Evolutionary conservation across 2,329 filamentous ascomycete species (phyloP).

Genomic region (Botryotinia calthae): DNA sequence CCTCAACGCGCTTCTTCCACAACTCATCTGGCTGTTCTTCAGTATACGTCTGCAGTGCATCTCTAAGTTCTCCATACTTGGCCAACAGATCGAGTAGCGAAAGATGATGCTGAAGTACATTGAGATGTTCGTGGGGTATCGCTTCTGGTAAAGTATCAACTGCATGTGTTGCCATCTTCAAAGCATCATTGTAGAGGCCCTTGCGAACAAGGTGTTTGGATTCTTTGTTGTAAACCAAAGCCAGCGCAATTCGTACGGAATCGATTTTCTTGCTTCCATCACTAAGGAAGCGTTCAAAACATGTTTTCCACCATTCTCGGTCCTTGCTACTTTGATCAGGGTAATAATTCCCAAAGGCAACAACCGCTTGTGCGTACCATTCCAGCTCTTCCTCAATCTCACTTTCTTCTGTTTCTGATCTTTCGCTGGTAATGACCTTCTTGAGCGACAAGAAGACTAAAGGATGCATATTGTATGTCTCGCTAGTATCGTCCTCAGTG

Average conservation of each 20-base stretch:
- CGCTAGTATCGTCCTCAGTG: conserved; percentile 21
- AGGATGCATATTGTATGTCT: conserved; percentile 31
- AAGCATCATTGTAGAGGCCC: conserved; percentile 29
- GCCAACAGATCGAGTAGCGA: conserved; percentile 28
- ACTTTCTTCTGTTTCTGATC: conserved; percentile 21
- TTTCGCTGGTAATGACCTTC: conserved; percentile 23
- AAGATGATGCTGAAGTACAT: conserved; percentile 30
- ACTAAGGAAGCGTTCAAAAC: conserved; percentile 29
- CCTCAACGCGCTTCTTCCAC: conserved; percentile 34
- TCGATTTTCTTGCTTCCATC: conserved; percentile 27
- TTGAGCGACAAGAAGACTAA: conserved; percentile 30
- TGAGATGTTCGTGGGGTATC: conserved; percentile 25
- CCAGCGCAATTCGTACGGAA: conserved; percentile 25
- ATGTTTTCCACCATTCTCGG: conserved; percentile 32
- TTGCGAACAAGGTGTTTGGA: conserved; percentile 28
- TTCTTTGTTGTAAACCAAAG: conserved; percentile 31
- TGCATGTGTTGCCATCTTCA: conserved; percentile 30
- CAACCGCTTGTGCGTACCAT: conserved; percentile 31
- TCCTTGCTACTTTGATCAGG: conserved; percentile 27
- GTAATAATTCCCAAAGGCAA: conserved; percentile 30
- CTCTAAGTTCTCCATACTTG: conserved; percentile 30
- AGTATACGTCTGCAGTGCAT: conserved; percentile 25
- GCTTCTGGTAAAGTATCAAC: conserved; percentile 28
- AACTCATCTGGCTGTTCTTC: conserved; percentile 23
- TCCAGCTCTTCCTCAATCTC: conserved; percentile 27